These are phyloP conservation scores for Syzygium jambos DNA, from an alignment of 345 rosid genomes.

Conservation along the genomic window DNA sequence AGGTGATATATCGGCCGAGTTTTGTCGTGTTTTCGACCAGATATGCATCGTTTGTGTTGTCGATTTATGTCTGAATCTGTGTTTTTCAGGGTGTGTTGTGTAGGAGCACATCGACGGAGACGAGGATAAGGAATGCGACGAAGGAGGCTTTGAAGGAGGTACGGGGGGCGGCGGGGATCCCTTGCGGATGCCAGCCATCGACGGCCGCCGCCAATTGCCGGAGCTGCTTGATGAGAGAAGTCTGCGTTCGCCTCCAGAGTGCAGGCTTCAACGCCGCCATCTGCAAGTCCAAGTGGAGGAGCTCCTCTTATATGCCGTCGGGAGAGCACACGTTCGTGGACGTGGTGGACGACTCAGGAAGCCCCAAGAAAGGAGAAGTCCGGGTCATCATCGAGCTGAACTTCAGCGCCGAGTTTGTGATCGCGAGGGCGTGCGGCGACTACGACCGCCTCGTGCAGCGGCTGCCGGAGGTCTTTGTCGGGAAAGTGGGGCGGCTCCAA, in stretches of 20 bases:
- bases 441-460: conserved; percentile 37
- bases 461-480: conserved; percentile 63
- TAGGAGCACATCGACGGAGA: conserved; percentile 49
- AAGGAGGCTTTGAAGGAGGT: conserved; percentile 44
- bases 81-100: conserved; percentile 42
- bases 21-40: neutral
- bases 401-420: conserved; percentile 74
- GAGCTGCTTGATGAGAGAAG: conserved; percentile 42
- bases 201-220: conserved; percentile 44
- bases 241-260: conserved; percentile 42
- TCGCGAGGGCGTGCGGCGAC: conserved; percentile 59
- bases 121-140: conserved; percentile 52
- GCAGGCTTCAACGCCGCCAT: conserved; percentile 44
- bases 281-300: conserved; percentile 77
- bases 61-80: neutral
- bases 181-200: conserved; percentile 38
- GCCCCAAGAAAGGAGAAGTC: conserved; percentile 34
- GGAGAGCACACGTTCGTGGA: conserved; percentile 54
- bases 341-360: conserved; percentile 38
- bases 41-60: neutral
- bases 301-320: conserved; percentile 51
- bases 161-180: conserved; percentile 2
- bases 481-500: conserved; percentile 66
- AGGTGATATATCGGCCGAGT: conserved; percentile 22
- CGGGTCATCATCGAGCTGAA: conserved; percentile 61